Conservation (phyloP, 2,329 filamentous ascomycete genomes). For the Coniosporium tulheliwenetii region DNA sequence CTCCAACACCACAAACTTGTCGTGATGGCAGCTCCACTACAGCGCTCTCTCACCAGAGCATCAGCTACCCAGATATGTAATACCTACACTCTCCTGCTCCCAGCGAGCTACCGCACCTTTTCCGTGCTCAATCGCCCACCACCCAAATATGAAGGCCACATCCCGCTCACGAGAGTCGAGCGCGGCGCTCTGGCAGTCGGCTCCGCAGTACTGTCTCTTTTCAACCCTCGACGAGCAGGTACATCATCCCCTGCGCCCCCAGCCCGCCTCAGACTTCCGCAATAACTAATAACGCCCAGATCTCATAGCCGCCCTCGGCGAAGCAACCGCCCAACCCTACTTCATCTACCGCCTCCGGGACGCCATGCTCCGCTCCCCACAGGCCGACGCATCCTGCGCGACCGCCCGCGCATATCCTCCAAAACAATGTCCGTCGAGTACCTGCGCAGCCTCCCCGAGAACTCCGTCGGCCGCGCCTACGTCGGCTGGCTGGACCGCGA, state of each 20-base stretch:
- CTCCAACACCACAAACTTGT: too few species aligned
- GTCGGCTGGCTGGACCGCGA: slow-evolving; percentile 86
- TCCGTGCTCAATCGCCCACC: slow-evolving; percentile 72
- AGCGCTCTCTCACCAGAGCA: not conserved
- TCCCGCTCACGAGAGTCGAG: slow-evolving; percentile 70
- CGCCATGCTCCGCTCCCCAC: slow-evolving; percentile 76
- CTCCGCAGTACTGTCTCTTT: slow-evolving; percentile 41
- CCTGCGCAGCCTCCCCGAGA: slow-evolving; percentile 56
- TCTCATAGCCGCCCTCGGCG: slow-evolving; percentile 85
- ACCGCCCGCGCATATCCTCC: slow-evolving; percentile 77
- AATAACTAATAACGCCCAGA: slow-evolving; percentile 34
- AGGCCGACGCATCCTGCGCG: slow-evolving; percentile 78
- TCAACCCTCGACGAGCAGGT: slow-evolving; percentile 72
- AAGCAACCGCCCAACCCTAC: slow-evolving; percentile 86
- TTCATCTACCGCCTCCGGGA: slow-evolving; percentile 86
- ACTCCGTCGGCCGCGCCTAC: slow-evolving; percentile 69
- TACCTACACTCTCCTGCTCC: not conserved
- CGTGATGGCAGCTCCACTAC: not conserved
- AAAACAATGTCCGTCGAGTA: slow-evolving; percentile 48
- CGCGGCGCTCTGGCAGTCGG: slow-evolving; percentile 52
- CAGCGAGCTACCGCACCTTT: slow-evolving; percentile 37
- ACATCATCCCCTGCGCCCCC: slow-evolving; percentile 7
- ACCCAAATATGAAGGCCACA: slow-evolving; percentile 82
- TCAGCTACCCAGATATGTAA: not conserved
- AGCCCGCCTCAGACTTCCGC: not conserved